These are phyloP conservation scores for Cicer chorassanicum DNA, from an alignment of 306 rosid species.

Conservation along the genomic window DNA sequence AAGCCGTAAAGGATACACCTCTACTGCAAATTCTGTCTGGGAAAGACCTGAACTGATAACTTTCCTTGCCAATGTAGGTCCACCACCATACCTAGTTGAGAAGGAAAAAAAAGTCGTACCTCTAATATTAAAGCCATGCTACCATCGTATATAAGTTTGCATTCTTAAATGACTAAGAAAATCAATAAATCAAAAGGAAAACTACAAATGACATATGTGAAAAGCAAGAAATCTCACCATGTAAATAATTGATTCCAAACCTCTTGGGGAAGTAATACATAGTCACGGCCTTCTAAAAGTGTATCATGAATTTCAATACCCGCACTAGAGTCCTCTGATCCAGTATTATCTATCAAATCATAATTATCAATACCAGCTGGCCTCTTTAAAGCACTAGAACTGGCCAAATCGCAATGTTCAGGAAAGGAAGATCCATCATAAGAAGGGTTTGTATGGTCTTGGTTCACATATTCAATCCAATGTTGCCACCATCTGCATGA, in stretches of 20 bases:
- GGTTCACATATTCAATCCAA: conserved; percentile 97
- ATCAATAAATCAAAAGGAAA: conserved; percentile 30
- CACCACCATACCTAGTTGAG: conserved; percentile 89
- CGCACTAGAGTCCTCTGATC: conserved; percentile 60
- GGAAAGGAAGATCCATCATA: conserved; percentile 68
- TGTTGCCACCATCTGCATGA: conserved; percentile 93
- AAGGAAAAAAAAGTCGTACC: background rate
- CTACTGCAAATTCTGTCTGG: conserved; percentile 85
- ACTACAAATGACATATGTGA: conserved; percentile 30
- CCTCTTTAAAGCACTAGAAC: conserved; percentile 66
- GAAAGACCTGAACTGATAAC: conserved; percentile 89
- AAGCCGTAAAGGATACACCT: conserved; percentile 96
- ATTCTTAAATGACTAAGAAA: conserved; percentile 30
- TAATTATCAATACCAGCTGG: conserved; percentile 89
- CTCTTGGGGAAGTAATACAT: conserved; percentile 87
- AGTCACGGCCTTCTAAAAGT: conserved; percentile 92
- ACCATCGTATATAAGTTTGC: conserved; percentile 15
- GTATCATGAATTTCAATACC: conserved; percentile 79
- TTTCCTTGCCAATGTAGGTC: conserved; percentile 84
- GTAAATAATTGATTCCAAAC: conserved; percentile 85
- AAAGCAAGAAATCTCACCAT: conserved; percentile 59
- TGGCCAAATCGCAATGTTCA: conserved; percentile 70
- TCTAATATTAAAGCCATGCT: conserved; percentile 21
- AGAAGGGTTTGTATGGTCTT: conserved; percentile 72
- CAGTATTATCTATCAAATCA: conserved; percentile 73